These are phyloP conservation scores for Ambrosia trifida DNA, from an alignment of 129 eudicot species.

Conservation along the genomic window DNA sequence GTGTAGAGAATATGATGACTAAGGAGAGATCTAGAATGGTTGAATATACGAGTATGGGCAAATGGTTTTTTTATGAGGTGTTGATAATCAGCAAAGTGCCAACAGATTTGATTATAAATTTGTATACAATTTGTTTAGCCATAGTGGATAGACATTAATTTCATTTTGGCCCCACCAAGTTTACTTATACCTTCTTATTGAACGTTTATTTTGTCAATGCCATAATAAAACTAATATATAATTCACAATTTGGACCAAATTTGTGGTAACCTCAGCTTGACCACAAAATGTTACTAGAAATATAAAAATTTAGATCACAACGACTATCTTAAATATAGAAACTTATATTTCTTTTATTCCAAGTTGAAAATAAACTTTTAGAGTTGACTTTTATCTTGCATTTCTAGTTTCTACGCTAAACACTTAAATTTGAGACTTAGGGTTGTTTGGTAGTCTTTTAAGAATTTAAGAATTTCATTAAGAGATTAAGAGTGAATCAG, in stretches of 20 bases:
- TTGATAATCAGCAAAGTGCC: not conserved
- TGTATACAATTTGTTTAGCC: not conserved
- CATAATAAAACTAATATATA: not conserved
- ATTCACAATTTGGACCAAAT: conserved; percentile 1
- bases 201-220: not conserved
- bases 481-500: too few relatives aligned
- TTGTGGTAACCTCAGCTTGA: conserved; percentile 5
- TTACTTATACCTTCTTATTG: not conserved
- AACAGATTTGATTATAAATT: not conserved
- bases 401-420: too few relatives aligned
- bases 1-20: not conserved
- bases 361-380: too few relatives aligned
- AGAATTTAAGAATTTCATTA: too few relatives aligned
- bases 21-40: not conserved
- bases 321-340: too few relatives aligned
- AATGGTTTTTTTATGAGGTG: not conserved
- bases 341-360: too few relatives aligned
- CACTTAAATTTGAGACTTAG: too few relatives aligned
- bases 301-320: not conserved
- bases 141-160: too few relatives aligned
- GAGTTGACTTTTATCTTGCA: too few relatives aligned
- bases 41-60: not conserved
- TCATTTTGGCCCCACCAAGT: conserved; percentile 7
- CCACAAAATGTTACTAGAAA: conserved; percentile 1
- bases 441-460: too few relatives aligned